Conservation (phyloP, 148 eudicot genomes). For the Vaccinium corymbosum region DNA sequence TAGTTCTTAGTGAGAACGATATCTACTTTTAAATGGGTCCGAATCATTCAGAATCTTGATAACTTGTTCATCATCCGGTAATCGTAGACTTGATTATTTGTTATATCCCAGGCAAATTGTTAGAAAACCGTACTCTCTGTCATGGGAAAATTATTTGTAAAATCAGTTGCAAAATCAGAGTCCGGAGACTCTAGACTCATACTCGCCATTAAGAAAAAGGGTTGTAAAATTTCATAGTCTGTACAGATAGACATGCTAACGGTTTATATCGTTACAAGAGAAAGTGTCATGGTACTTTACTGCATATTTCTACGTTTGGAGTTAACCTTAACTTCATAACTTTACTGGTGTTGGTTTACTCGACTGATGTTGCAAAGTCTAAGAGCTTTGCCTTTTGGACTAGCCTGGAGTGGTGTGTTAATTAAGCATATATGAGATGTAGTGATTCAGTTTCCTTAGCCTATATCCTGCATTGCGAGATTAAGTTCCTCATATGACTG, state of each 20-base stretch:
- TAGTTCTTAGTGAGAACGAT: neutral
- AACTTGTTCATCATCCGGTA: neutral
- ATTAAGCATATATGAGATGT: neutral
- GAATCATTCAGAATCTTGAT: neutral
- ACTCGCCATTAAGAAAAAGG: neutral
- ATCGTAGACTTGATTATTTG: neutral
- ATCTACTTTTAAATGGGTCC: conserved; percentile 2
- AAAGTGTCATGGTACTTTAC: neutral
- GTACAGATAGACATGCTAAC: neutral
- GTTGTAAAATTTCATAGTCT: neutral
- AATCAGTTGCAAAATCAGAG: neutral
- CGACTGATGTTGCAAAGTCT: too few species aligned
- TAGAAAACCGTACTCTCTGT: neutral
- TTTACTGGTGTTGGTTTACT: neutral
- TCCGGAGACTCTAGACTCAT: neutral
- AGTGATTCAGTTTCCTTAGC: neutral
- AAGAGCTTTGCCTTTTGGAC: neutral
- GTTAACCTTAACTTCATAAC: neutral
- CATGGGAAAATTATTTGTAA: neutral
- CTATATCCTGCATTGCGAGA: neutral
- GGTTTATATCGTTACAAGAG: neutral
- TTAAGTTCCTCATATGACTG: conserved; percentile 2
- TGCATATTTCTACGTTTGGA: neutral
- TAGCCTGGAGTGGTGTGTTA: neutral
- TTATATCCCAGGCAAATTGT: neutral